Base-by-base conservation (phyloP, 1,139 yeast genomes). In the Taphrina wiesneri region DNA sequence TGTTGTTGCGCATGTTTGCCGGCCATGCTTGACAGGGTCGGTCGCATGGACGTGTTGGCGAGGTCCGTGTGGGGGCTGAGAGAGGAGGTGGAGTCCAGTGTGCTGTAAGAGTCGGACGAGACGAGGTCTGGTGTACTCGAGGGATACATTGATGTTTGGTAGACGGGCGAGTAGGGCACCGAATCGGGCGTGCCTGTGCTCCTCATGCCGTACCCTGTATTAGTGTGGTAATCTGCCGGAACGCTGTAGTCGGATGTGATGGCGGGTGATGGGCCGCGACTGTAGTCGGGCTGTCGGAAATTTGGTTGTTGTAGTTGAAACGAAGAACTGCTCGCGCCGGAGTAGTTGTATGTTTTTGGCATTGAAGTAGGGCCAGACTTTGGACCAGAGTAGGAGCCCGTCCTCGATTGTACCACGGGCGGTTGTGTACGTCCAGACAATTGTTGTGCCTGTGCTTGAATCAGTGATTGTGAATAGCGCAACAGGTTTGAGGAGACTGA, bases 51-150 rank as follows among this genome's bases (percentile, higher is more conserved):
- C 28, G 49, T 23, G 49, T 21, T 11, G n/a, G n/a, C n/a, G 7
- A 45, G 28, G n/a, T 45, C 49, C 28, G 28, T 23, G n/a, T 19
- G 9, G 28, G 21, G 49, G 4, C 56, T 34, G 26, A 52, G 21
- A 9, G 56, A 9, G 17, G 56, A 52, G 34, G 45, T 21, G n/a
- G 64, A 26, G 39, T 52, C 54, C 11, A 49, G 3, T 15, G 64
- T 60, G 39, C 57, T 53, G 49, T 51, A 19, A 5, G 64, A 60
- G 39, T 51, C 64, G 39, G 57, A 49, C 43, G 57, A 49, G 39
- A 60, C 52, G 41, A 60, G 56, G 19, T 60, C 64, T 7, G 64
- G 64, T n/a, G 63, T 59, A 32, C 36, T 11, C 43, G 64, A 60
- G 49, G 49, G 26, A 23, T 60, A 60, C 17, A 51, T 13, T 2